Evolutionary conservation across 1,284 basidiomycete species (phyloP).

Genomic region (Coniophora puteana): DNA sequence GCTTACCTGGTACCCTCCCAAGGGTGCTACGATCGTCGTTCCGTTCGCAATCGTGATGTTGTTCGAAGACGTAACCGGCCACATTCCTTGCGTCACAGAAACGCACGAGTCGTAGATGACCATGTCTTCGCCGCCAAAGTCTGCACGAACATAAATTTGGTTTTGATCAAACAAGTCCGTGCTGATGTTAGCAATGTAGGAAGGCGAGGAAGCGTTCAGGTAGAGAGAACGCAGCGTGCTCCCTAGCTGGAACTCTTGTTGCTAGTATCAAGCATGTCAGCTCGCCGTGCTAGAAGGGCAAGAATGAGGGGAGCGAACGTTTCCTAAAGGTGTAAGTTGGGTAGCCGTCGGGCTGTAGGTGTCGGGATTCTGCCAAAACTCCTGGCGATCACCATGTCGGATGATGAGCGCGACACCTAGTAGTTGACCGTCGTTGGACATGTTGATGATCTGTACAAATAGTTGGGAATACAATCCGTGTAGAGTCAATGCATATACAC

Average conservation of each 20-base stretch:
- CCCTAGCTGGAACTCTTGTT: slow-evolving; percentile 69
- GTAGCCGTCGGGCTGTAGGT: slow-evolving; percentile 65
- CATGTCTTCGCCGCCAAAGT: slow-evolving; percentile 73
- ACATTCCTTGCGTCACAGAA: slow-evolving; percentile 71
- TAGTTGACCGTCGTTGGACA: slow-evolving; percentile 18
- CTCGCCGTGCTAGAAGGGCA: neutral
- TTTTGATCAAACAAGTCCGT: slow-evolving; percentile 40
- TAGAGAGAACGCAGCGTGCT: slow-evolving; percentile 59
- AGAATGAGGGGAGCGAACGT: slow-evolving; percentile 38
- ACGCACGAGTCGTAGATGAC: slow-evolving; percentile 70
- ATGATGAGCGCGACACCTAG: slow-evolving; percentile 58
- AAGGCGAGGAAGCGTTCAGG: slow-evolving; percentile 50
- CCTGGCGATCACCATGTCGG: slow-evolving; percentile 61
- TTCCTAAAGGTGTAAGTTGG: slow-evolving; percentile 74
- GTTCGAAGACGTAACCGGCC: slow-evolving; percentile 51
- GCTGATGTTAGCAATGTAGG: slow-evolving; percentile 57
- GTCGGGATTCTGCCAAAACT: slow-evolving; percentile 63
- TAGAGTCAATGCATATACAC: too few species aligned
- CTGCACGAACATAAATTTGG: slow-evolving; percentile 54
- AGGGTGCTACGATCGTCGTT: slow-evolving; percentile 60
- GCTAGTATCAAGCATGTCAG: slow-evolving; percentile 5
- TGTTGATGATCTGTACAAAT: too few species aligned
- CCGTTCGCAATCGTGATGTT: slow-evolving; percentile 69
- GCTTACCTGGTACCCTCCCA: slow-evolving; percentile 68
- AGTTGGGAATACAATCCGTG: too few species aligned